Evolutionary conservation across 2,329 filamentous ascomycete species (phyloP).

Genomic region (Ilyonectria destructans): DNA sequence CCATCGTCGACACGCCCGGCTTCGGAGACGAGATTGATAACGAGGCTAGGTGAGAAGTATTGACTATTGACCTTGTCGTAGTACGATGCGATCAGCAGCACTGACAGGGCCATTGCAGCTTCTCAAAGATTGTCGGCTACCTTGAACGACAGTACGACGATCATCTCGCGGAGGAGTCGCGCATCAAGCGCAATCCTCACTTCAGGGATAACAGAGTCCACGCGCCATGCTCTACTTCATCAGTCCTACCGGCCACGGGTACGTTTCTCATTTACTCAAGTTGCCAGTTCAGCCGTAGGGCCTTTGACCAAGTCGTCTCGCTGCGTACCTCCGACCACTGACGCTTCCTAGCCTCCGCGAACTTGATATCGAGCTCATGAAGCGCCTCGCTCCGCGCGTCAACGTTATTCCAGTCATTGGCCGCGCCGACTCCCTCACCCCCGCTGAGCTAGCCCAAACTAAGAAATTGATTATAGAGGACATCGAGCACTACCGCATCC

Average conservation of each 20-base stretch:
- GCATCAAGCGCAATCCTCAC: conserved; percentile 99
- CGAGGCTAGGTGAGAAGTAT: conserved; percentile 83
- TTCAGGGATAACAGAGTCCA: conserved; percentile 99
- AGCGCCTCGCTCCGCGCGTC: conserved; percentile 96
- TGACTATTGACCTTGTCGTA: too few species aligned
- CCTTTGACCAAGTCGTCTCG: too few species aligned
- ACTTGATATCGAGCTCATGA: conserved; percentile 99
- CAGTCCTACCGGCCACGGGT: conserved; percentile 97
- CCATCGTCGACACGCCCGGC: conserved; percentile 97
- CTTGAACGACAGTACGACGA: conserved; percentile 99
- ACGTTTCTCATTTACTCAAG: conserved; percentile 53
- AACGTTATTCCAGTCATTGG: conserved; percentile 99
- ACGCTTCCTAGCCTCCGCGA: conserved; percentile 83
- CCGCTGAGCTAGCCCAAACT: conserved; percentile 95
- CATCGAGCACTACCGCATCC: conserved; percentile 99
- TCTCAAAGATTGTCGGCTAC: conserved; percentile 97
- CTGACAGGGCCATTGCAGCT: conserved; percentile 68
- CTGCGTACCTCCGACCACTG: too few species aligned
- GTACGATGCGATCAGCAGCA: too few species aligned
- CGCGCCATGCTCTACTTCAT: conserved; percentile 99
- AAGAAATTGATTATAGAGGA: conserved; percentile 99
- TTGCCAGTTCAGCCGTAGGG: not conserved
- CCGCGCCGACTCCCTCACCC: conserved; percentile 97
- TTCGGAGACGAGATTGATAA: conserved; percentile 99
- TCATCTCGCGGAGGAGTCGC: conserved; percentile 98